Evolutionary conservation across 352 stramenopile species (phyloP).

Genomic region (Aphanomyces stellatus): DNA sequence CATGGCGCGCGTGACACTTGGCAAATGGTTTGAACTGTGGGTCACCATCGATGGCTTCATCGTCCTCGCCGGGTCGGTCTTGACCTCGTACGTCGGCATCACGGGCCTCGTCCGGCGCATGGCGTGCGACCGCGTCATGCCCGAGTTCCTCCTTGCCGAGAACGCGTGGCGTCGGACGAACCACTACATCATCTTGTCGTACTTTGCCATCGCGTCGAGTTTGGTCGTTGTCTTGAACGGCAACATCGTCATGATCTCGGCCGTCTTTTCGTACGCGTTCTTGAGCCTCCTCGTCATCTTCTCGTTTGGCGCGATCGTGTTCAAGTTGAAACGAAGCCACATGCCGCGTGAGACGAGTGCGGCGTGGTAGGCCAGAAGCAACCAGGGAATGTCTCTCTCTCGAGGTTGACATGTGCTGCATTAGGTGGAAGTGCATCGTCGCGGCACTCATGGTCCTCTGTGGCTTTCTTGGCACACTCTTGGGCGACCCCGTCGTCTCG

Average conservation of each 20-base stretch:
- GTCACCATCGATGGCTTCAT: constrained; percentile 65
- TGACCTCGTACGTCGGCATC: constrained; percentile 75
- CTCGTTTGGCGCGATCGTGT: constrained; percentile 63
- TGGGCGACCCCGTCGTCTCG: constrained; percentile 36
- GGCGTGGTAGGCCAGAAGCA: constrained; percentile 34
- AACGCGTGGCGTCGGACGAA: constrained; percentile 59
- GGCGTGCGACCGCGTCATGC: constrained; percentile 66
- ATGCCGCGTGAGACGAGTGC: constrained; percentile 63
- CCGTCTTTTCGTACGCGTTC: constrained; percentile 86
- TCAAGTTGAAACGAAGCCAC: constrained; percentile 79
- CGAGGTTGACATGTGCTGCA: not conserved
- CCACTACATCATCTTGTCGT: constrained; percentile 76
- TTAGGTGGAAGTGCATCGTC: constrained; percentile 28
- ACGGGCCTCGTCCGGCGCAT: constrained; percentile 67
- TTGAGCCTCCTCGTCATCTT: constrained; percentile 80
- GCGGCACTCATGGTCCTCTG: constrained; percentile 41
- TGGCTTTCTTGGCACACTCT: constrained; percentile 41
- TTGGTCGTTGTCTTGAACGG: constrained; percentile 70
- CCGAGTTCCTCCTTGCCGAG: constrained; percentile 36
- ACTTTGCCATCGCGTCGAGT: constrained; percentile 58
- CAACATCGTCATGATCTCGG: constrained; percentile 64
- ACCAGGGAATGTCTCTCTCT: too few species aligned
- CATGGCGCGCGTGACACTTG: constrained; percentile 35
- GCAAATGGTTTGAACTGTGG: constrained; percentile 28
- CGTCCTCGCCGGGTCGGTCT: constrained; percentile 55